Evolutionary conservation across 768 basidiomycete species (phyloP).

Genomic region (Macrolepiota albuminosa): DNA sequence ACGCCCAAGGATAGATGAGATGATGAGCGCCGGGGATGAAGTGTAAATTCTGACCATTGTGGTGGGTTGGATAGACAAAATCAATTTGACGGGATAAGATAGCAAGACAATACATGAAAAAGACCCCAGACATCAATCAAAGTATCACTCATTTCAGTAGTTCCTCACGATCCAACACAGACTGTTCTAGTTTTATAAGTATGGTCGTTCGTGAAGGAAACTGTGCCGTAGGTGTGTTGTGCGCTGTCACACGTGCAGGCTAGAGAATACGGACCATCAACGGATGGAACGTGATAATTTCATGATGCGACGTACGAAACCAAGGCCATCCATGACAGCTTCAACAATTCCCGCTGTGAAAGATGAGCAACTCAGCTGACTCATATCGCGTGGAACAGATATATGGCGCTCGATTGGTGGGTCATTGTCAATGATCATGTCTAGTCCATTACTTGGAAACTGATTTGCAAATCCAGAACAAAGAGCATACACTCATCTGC

Average conservation of each 20-base stretch:
- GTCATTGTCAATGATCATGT: slow-evolving; percentile 98
- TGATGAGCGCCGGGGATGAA: slow-evolving; percentile 64
- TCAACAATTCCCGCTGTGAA: slow-evolving; percentile 97
- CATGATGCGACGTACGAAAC: slow-evolving; percentile 65
- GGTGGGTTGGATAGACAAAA: background rate
- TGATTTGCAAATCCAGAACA: background rate
- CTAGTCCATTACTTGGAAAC: slow-evolving; percentile 32
- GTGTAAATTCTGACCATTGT: slow-evolving; percentile 56
- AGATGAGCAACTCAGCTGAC: slow-evolving; percentile 92
- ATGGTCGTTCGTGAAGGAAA: slow-evolving; percentile 89
- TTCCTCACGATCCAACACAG: slow-evolving; percentile 91
- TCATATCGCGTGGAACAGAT: slow-evolving; percentile 92
- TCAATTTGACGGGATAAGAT: background rate
- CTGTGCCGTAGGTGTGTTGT: slow-evolving; percentile 81
- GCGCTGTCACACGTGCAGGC: slow-evolving; percentile 97
- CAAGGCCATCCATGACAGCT: slow-evolving; percentile 90
- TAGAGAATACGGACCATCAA: slow-evolving; percentile 9
- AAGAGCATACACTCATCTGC: slow-evolving; percentile 81
- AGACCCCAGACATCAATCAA: slow-evolving; percentile 16
- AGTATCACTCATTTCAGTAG: slow-evolving; percentile 49
- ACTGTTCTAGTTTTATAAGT: slow-evolving; percentile 91
- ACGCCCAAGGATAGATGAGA: slow-evolving; percentile 82
- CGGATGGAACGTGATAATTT: background rate
- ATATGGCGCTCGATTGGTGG: slow-evolving; percentile 89
- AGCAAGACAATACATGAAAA: slow-evolving; percentile 12